Conservation (phyloP, 2,329 filamentous ascomycete genomes). For the Didymella keratinophila region DNA sequence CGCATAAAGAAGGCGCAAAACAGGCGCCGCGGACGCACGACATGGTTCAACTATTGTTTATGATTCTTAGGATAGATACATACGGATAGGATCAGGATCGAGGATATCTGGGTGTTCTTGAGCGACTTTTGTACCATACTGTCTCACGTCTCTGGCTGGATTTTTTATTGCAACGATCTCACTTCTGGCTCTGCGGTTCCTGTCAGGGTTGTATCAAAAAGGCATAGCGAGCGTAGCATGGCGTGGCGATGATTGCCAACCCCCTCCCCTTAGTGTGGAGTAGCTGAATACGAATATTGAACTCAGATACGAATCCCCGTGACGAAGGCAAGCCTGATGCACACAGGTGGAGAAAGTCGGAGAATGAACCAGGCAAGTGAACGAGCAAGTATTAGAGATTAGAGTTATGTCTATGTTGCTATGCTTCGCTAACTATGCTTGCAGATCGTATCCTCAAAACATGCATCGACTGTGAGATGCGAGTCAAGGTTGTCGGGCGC, state of each 20-base stretch:
- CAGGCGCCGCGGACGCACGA: not conserved
- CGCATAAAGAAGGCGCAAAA: not conserved
- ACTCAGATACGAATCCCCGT: not conserved
- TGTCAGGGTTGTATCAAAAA: conserved; percentile 18
- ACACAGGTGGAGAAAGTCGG: not conserved
- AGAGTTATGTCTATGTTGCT: not conserved
- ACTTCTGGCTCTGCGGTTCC: conserved; percentile 6
- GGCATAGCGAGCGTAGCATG: conserved; percentile 18
- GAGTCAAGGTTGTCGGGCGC: not conserved
- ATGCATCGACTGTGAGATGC: not conserved
- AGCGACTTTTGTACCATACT: conserved; percentile 17
- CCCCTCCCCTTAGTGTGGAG: conserved; percentile 19
- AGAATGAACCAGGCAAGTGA: not conserved
- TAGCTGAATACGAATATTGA: conserved; percentile 1
- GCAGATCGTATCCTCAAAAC: not conserved
- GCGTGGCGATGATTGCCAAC: conserved; percentile 15
- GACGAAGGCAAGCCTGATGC: not conserved
- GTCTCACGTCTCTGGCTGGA: conserved; percentile 13
- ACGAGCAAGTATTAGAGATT: not conserved
- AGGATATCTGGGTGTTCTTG: conserved; percentile 7
- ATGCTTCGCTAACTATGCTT: conserved; percentile 9
- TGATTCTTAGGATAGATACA: conserved; percentile 12
- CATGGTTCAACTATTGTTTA: conserved; percentile 11
- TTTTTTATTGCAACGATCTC: conserved; percentile 6
- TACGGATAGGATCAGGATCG: not conserved